Percentiles rank a stretch among this genome's conserved stretches.
phyloP scores from a whole-genome alignment of 2,329 filamentous ascomycete species.

The Aspergillus uvarum region DNA sequence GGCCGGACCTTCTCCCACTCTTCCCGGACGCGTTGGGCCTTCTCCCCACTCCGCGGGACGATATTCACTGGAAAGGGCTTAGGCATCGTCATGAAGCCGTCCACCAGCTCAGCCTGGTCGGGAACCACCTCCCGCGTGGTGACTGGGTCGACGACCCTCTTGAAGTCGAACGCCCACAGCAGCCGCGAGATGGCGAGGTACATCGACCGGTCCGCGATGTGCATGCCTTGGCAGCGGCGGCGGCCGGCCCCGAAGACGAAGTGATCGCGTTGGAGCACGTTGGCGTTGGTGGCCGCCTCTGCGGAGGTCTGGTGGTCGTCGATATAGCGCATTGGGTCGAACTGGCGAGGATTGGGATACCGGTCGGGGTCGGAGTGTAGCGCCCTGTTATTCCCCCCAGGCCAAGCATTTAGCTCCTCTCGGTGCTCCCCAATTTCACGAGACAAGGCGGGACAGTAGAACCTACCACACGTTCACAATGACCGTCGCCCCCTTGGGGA shows the following conservation, averaged over 20 bases:
- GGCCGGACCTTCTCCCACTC: no score
- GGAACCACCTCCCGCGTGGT: no score
- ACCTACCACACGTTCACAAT: slow-evolving; percentile 31
- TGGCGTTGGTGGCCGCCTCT: no score
- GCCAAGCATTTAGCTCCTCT: slow-evolving; percentile 34
- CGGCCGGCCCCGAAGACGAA: slow-evolving; percentile 56
- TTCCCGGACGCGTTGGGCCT: no score
- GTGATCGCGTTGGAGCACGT: no score
- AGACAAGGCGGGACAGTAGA: slow-evolving; percentile 39
- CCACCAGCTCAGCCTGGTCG: no score
- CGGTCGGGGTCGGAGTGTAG: slow-evolving; percentile 44
- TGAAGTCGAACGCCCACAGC: slow-evolving; percentile 44
- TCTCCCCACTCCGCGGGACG: no score
- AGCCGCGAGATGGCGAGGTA: slow-evolving; percentile 59
- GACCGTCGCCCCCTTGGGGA: not conserved
- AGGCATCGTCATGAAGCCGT: no score
- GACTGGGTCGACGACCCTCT: no score
- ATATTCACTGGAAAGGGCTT: no score
- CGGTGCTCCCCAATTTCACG: slow-evolving; percentile 36
- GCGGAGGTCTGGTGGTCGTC: no score
- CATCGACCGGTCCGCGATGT: slow-evolving; percentile 37
- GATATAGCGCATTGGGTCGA: no score
- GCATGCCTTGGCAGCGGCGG: slow-evolving; percentile 45
- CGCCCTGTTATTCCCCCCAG: slow-evolving; percentile 5
- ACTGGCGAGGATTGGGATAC: slow-evolving; percentile 45